These are phyloP conservation scores for Penicillium malachiteum DNA, from an alignment of 495 filamentous ascomycete species.

Conservation along the genomic window DNA sequence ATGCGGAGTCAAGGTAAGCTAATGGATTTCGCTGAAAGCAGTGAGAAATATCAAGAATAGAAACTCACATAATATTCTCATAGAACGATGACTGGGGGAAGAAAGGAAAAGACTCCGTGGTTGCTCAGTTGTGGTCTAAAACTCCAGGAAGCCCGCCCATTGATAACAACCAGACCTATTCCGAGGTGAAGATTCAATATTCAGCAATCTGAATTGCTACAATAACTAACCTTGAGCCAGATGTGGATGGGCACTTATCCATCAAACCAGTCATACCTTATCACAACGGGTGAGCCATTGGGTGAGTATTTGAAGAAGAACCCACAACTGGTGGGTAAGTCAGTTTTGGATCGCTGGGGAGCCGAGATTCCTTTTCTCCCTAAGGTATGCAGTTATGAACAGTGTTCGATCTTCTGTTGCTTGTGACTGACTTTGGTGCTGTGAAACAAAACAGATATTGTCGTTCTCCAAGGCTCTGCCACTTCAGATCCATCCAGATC, in stretches of 20 bases:
- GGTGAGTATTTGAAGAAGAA: constrained; percentile 64
- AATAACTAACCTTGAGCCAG: constrained; percentile 20
- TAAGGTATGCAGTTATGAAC: constrained; percentile 47
- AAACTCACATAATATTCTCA: background rate
- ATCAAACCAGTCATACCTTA: constrained; percentile 61
- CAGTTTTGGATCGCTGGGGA: constrained; percentile 62
- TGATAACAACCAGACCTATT: constrained; percentile 44
- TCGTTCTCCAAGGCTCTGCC: constrained; percentile 78
- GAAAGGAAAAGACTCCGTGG: constrained; percentile 43
- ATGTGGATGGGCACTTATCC: constrained; percentile 87
- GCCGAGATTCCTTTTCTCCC: constrained; percentile 70
- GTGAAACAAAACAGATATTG: constrained; percentile 51
- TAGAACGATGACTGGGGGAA: constrained; percentile 53
- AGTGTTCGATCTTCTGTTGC: no score
- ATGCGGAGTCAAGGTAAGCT: constrained; percentile 41
- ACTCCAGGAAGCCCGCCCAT: constrained; percentile 39
- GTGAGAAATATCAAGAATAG: background rate
- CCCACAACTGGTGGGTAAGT: constrained; percentile 63
- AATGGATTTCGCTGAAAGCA: background rate
- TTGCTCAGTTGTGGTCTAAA: constrained; percentile 42
- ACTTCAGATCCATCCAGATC: constrained; percentile 78
- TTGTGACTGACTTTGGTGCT: background rate
- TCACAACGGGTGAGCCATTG: constrained; percentile 62
- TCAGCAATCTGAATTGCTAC: background rate
- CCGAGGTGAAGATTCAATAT: constrained; percentile 32